Evolutionary conservation across 208 protist species (phyloP), one percentile per base, ranked within the genome.

Genomic region (Polymyxa betae): DNA sequence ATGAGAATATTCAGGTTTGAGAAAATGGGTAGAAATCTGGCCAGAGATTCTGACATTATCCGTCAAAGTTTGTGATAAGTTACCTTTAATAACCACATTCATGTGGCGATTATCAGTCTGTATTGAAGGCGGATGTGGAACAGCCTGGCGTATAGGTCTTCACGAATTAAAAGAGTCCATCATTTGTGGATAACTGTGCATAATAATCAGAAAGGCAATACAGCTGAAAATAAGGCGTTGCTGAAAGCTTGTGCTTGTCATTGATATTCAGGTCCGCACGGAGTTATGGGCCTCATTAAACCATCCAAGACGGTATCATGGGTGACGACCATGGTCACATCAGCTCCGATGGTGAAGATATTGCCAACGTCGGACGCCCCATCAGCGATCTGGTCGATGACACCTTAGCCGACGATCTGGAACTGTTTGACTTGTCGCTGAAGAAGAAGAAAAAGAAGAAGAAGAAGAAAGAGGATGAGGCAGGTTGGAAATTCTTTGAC

Each of bases 401-500:
- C 12, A 40, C n/a, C 5, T 43, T 82, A 43, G 72, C 72, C 16
- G 72, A 82, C 72, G 72, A 82, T 43, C 72, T 82, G 5, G 72
- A 82, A 43, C 72, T 82, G 72, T 82, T 82, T 43, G 72, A 82
- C n/a, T 43, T 82, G 72, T 82, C 72, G 16, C 40, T 82, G n/a
- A 82, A 82, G 72, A 82, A 82, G n/a, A 82, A 82, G 40, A 82
- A 82, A n/a, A 82, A 82, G 72, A 82, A 82, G 72, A 82, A 82
- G 72, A 82, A 82, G 72, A 82, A 82, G 72, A 82, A 35, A 12
- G 49, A 60, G 12, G 49, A 60, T 60, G 5, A 29, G 24, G 5
- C 49, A 29, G 49, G 49, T 60, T n/a, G n/a, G n/a, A n/a, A n/a
- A n/a, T n/a, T n/a, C n/a, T n/a, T n/a, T n/a, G n/a, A 60, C 49